Base-by-base conservation (phyloP, 495 filamentous ascomycete species). In the Neurospora cerealis region DNA sequence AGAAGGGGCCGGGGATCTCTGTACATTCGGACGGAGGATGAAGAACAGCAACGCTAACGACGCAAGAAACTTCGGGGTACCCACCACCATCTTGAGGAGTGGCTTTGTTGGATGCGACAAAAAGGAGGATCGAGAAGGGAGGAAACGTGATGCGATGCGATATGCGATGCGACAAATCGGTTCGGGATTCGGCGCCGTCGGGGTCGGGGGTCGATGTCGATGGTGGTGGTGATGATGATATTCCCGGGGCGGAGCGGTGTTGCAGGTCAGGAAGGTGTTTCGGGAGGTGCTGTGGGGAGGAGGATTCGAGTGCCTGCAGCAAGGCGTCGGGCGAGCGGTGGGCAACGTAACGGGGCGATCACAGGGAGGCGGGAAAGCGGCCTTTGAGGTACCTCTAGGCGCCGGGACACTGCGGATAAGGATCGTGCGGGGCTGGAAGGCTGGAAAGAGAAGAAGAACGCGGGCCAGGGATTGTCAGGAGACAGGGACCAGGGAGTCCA, bases 1-100 rank as follows among this genome's bases (percentile, higher is more conserved):
- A 62, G 54, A 66, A 66, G 54, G 54, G 54, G 54, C 54, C 54
- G 54, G 54, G 54, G 54, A 19, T 66, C 54, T 66, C 54, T 66
- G 54, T 66, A 66, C 54, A 66, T 66, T 66, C 28, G 28, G 54
- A 66, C 54, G 54, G 28, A 66, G 54, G 28, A 66, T 66, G 54
- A 34, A 66, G 54, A 66, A 66, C 54, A 70, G 38, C 48, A 73
- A 38, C 72, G 42, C 69, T 66, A 44, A 36, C 60, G 41, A 73
- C 62, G 74, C 19, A 66, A 69, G 36, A 41, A 48, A 48, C 54
- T 44, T 37, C 73, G 74, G 72, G 66, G 41, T 69, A 85, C 83
- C 75, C 75, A 84, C 83, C 79, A 86, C 84, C 84, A 86, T 86
- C 46, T 77, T 84, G 76, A 73, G 72, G 73, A 48, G 69, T 69